Evolutionary conservation across 805 yeast genomes (phyloP).

Genomic region (Starmera caribaea): DNA sequence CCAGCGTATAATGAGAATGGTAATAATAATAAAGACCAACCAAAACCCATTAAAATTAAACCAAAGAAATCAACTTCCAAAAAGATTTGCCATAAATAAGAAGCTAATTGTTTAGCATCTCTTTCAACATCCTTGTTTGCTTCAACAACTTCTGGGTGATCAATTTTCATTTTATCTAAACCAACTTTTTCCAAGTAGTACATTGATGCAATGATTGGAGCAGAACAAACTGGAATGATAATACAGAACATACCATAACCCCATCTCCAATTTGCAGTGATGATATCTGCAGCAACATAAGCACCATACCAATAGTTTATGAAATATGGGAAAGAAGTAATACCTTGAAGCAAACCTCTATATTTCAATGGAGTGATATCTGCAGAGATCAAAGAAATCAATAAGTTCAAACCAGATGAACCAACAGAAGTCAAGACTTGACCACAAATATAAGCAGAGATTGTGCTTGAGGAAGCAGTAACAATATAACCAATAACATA

Average conservation of each 20-base stretch:
- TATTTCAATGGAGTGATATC: constrained; percentile 30
- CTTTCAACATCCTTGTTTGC: background rate
- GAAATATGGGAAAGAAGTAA: constrained; percentile 30
- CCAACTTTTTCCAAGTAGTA: constrained; percentile 24
- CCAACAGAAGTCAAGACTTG: constrained; percentile 28
- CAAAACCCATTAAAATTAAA: constrained; percentile 27
- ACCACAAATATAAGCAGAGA: constrained; percentile 27
- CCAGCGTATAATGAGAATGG: constrained; percentile 27
- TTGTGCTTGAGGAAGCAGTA: constrained; percentile 26
- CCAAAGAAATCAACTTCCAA: constrained; percentile 31
- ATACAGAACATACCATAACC: constrained; percentile 43
- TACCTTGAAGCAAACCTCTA: constrained; percentile 26
- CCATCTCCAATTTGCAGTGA: constrained; percentile 37
- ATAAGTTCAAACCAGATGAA: constrained; percentile 24
- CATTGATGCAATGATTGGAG: constrained; percentile 25
- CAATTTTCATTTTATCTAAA: constrained; percentile 10
- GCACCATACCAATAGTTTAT: constrained; percentile 36
- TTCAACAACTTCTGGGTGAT: background rate
- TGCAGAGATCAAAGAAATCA: constrained; percentile 24
- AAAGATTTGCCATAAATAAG: constrained; percentile 7
- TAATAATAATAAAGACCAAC: constrained; percentile 27
- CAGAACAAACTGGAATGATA: constrained; percentile 30
- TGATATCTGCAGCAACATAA: constrained; percentile 23
- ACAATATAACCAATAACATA: constrained; percentile 27
- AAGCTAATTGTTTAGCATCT: constrained; percentile 1